Evolutionary conservation across 305 asterid genomes (phyloP).

Genomic region (Petunia hybrid): DNA sequence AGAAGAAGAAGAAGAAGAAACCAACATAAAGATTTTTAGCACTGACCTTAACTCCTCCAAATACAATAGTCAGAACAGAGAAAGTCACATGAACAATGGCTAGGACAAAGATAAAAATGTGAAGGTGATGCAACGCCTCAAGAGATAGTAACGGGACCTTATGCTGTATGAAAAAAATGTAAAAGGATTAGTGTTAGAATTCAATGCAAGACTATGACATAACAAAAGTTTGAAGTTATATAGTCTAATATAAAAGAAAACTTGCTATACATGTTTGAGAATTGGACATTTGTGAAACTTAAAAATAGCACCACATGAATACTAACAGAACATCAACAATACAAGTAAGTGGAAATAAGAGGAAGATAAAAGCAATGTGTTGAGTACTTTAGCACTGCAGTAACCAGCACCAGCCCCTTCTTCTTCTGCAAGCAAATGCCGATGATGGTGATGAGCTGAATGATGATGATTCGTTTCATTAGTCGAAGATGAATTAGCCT

Average conservation of each 20-base stretch:
- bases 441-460: conserved; percentile 49
- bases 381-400: conserved; percentile 68
- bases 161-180: conserved; percentile 51
- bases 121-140: conserved; percentile 93
- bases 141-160: conserved; percentile 87
- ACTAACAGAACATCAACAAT: neutral
- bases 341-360: neutral
- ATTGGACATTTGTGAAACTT: neutral
- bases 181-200: neutral
- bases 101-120: conserved; percentile 93
- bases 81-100: conserved; percentile 94
- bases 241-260: conserved; percentile 3
- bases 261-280: neutral
- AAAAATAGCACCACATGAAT: neutral
- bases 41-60: conserved; percentile 85
- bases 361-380: neutral
- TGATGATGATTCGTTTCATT: conserved; percentile 45
- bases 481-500: conserved; percentile 35
- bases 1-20: conserved; percentile 17
- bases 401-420: conserved; percentile 45
- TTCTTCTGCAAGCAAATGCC: conserved; percentile 71
- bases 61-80: conserved; percentile 86
- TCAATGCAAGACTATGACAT: neutral
- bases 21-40: neutral
- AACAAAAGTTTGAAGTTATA: neutral